Conservation (phyloP, 768 basidiomycete genomes). For the Mycena albidolilacea region DNA sequence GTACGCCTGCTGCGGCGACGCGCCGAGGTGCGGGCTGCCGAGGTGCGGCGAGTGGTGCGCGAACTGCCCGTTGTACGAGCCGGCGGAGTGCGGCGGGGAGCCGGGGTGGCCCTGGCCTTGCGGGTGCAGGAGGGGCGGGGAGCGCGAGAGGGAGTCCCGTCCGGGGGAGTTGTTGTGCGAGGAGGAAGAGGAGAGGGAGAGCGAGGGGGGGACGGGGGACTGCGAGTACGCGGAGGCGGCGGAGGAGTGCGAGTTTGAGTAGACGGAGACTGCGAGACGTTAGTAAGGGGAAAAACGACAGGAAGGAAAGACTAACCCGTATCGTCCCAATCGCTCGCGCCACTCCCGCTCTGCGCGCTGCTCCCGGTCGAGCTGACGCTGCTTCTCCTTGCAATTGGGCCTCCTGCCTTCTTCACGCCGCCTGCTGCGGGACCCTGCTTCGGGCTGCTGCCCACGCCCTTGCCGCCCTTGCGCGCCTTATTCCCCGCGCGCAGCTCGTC, state of each 20-base stretch:
- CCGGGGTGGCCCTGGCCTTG: neutral
- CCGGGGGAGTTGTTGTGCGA: constrained; percentile 41
- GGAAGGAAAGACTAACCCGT: constrained; percentile 64
- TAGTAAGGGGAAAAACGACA: constrained; percentile 40
- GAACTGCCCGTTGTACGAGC: constrained; percentile 10
- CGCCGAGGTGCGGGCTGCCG: constrained; percentile 46
- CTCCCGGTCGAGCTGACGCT: constrained; percentile 75
- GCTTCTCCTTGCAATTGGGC: constrained; percentile 68
- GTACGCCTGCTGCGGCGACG: neutral
- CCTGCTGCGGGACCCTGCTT: constrained; percentile 55
- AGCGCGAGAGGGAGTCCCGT: constrained; percentile 19
- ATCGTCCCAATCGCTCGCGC: constrained; percentile 88
- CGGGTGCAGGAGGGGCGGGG: constrained; percentile 14
- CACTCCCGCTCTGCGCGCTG: constrained; percentile 70
- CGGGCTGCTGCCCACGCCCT: constrained; percentile 44
- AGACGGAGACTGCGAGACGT: constrained; percentile 58
- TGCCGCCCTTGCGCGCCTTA: constrained; percentile 78
- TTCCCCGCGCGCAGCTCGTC: constrained; percentile 91
- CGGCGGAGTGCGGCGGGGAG: constrained; percentile 31
- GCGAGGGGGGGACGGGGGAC: constrained; percentile 67
- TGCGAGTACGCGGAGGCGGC: neutral
- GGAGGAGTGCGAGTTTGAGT: constrained; percentile 74
- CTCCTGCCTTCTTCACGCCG: constrained; percentile 16
- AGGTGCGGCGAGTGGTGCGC: constrained; percentile 17
- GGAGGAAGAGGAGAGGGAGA: constrained; percentile 70